Base-by-base conservation (phyloP, 305 asterid species). In the Fraxinus floribunda region DNA sequence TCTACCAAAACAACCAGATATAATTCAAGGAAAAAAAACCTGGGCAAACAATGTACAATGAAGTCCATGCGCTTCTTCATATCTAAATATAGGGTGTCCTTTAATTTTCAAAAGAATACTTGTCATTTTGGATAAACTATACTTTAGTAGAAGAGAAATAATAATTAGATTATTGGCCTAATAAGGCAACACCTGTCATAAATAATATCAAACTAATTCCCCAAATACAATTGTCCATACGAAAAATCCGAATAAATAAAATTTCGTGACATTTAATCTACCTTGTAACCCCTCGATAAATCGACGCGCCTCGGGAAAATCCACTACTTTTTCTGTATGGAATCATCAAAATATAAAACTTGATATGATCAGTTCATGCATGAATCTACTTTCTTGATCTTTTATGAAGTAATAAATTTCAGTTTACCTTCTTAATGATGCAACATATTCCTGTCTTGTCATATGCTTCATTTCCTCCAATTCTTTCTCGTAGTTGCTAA, bases 241-340 rank as follows among this genome's bases (percentile, higher is more conserved):
- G n/a, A 13, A 13, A 46, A 46, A 46, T 13, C 22, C 3, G 62
- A 52, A 15, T 15, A 52, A 46, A 78, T 35, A 16, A 78, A 3
- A 76, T 1, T 26, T n/a, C 1, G 3, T 78, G 46, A 26, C 24
- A 70, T 36, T 35, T 3, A 22, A 10, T 55, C 75, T 88, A 94
- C 98, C 98, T 93, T 6, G 98, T 95, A 55, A 95, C 98, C 8
- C 98, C 98, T 78, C 98, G 92, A 83, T 95, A 95, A 71, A 93
- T 92, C 16, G 98, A 95, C 4, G 98, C 98, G 13, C 98, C 98
- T 1, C 98, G 93, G 44, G 98, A 95, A 84, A 95, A 95, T 49
- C 98, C 98, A 49, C 98, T 95, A 83, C 98, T 95, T 83, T 95
- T 95, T 86, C 98, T 94, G 89, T 41, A 84, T 62, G 4, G 13